A percentile compares a stretch with the other conserved stretches of the same genome.
Evolutionary conservation across 2,329 filamentous ascomycete genomes (phyloP).

Genomic region (Clonostachys chloroleuca): DNA sequence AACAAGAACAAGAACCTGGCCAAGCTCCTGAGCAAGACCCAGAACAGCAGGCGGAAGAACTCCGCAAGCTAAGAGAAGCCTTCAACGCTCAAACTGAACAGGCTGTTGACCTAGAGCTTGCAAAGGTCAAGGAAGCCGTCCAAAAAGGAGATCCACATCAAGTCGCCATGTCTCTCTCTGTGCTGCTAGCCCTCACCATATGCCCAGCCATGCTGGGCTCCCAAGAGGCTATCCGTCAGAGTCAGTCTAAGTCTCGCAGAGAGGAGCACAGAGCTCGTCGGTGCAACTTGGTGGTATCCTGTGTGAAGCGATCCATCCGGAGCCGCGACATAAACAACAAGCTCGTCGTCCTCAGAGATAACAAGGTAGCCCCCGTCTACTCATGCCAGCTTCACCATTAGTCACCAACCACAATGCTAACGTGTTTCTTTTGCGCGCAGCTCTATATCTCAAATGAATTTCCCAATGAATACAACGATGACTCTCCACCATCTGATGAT

Average conservation of each 20-base stretch:
- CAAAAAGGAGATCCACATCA: conserved; percentile 15
- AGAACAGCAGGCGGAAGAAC: background rate
- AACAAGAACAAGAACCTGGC: background rate
- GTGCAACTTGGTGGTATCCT: conserved; percentile 40
- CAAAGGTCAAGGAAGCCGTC: conserved; percentile 15
- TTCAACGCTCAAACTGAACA: conserved; percentile 13
- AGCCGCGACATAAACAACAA: conserved; percentile 37
- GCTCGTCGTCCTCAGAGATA: conserved; percentile 28
- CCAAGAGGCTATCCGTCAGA: conserved; percentile 39
- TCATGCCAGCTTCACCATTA: background rate
- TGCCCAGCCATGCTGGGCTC: conserved; percentile 35
- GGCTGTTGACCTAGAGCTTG: conserved; percentile 14
- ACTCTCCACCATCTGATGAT: conserved; percentile 38
- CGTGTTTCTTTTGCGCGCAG: background rate
- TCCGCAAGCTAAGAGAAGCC: conserved; percentile 5
- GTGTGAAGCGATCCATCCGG: conserved; percentile 37
- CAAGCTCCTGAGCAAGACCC: background rate
- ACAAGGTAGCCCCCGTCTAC: background rate
- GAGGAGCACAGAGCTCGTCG: conserved; percentile 42
- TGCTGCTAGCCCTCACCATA: conserved; percentile 18
- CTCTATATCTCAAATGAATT: conserved; percentile 22
- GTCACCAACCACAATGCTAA: background rate
- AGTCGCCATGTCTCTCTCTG: conserved; percentile 18
- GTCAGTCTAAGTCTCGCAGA: conserved; percentile 35
- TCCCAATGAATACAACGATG: conserved; percentile 12